Evolutionary conservation across 306 rosid genomes (phyloP), one percentile per base, ranked within the genome.

Genomic region (Arachis stenosperma): DNA sequence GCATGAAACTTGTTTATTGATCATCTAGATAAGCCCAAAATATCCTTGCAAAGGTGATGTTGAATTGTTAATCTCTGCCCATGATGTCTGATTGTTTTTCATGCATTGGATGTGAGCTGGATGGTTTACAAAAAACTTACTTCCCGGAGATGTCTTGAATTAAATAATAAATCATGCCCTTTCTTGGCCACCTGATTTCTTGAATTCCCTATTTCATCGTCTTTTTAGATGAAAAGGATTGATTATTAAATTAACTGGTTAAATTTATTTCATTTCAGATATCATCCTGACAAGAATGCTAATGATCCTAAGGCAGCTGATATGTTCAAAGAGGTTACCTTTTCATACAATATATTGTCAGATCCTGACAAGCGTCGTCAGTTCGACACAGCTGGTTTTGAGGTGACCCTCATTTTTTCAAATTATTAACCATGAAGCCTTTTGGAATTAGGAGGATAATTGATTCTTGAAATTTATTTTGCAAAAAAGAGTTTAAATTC

Each of bases 241-340:
- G 48, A 11, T 75, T 65, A 67, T 40, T 74, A 61, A 33, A 71
- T 53, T 57, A 66, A 78, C 47, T 58, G 43, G 74, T 36, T 61
- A 3, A 75, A 46, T 60, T 42, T 53, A 52, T 76, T 65, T 43
- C 48, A 46, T 78, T 82, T 80, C 96, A 95, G 99, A 87, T 94
- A 88, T 73, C 98, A 94, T 80, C 98, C 98, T 14, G 98, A 94
- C 84, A 94, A 94, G 88, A 94, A 95, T 87, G 91, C 97, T 41
- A 95, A 95, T 70, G 98, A 95, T 82, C 98, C 99, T 84, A 71
- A 91, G 83, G 98, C 99, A 67, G 95, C 99, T 65, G 98, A 95
- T 79, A 83, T 83, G 88, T 95, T 95, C 81, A 91, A 88, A 84
- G 99, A 95, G 86, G 98, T 81, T 61, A 95, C 99, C 9, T 90